Conservation (phyloP, 2,329 filamentous ascomycete genomes). For the Penicillium hordei region DNA sequence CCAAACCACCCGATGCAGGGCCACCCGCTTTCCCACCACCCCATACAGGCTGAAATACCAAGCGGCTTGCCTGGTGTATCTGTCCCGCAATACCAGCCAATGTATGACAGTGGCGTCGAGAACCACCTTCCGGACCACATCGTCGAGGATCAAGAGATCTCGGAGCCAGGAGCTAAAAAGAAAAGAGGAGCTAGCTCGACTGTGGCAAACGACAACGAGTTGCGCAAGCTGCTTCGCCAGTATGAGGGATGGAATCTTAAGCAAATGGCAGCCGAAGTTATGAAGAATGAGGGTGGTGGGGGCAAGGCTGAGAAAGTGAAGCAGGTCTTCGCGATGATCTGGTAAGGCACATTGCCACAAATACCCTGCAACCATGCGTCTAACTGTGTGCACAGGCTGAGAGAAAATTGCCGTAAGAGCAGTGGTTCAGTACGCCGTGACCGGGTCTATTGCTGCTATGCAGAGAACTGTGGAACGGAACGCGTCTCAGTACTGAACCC, state of each 20-base stretch:
- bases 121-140: constrained; percentile 43
- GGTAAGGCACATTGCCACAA: constrained; percentile 36
- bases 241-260: constrained; percentile 48
- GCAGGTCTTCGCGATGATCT: constrained; percentile 54
- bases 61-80: constrained; percentile 35
- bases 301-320: constrained; percentile 54
- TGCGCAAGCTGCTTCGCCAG: constrained; percentile 49
- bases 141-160: constrained; percentile 45
- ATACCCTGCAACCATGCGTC: neutral
- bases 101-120: constrained; percentile 46
- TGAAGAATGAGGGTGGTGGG: constrained; percentile 51
- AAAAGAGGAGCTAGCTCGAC: constrained; percentile 50
- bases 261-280: constrained; percentile 50
- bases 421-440: constrained; percentile 78
- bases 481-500: constrained; percentile 94
- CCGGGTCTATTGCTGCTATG: constrained; percentile 93
- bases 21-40: constrained; percentile 38
- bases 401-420: constrained; percentile 49
- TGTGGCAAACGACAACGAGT: constrained; percentile 50
- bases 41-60: constrained; percentile 37
- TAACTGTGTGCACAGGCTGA: constrained; percentile 39
- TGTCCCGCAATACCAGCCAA: constrained; percentile 39
- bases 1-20: constrained; percentile 35
- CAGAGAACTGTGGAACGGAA: constrained; percentile 86
- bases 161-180: constrained; percentile 45